phyloP scores from a whole-genome alignment of 495 filamentous ascomycete genomes.

The Neurospora cerealis region DNA sequence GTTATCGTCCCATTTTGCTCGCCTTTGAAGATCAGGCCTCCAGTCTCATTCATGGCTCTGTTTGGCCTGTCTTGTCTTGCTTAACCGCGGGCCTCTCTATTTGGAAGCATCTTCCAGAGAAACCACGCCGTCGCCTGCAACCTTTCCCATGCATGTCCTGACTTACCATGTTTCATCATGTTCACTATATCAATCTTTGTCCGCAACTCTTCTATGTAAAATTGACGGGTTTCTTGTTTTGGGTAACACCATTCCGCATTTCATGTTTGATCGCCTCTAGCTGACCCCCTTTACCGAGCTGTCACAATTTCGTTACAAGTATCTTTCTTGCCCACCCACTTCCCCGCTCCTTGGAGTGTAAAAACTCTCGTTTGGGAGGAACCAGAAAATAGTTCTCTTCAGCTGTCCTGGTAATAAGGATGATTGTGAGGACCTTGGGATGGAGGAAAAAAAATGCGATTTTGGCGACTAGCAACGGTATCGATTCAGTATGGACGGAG shows the following conservation, averaged over 20 bases:
- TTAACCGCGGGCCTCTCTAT: constrained; percentile 2
- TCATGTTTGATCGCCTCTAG: not conserved
- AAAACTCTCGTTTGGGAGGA: not conserved
- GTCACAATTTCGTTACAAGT: not conserved
- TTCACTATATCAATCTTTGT: not conserved
- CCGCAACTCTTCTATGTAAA: not conserved
- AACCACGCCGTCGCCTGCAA: constrained; percentile 5
- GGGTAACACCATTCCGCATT: not conserved
- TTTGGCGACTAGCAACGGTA: not conserved
- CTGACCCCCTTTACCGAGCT: not conserved
- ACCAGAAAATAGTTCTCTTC: not conserved
- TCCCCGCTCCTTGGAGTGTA: not conserved
- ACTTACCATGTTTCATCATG: not conserved
- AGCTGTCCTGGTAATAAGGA: not conserved
- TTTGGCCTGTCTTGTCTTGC: constrained; percentile 9
- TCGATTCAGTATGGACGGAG: not conserved
- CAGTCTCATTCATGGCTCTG: not conserved
- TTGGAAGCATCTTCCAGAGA: not conserved
- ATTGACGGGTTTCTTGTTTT: not conserved
- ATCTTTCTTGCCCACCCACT: not conserved
- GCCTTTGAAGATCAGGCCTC: not conserved
- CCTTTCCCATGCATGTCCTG: not conserved
- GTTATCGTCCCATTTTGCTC: constrained; percentile 1
- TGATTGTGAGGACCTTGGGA: not conserved
- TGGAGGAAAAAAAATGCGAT: not conserved